Evolutionary conservation across 352 stramenopile species (phyloP).

Genomic region (Chrysophaeum taylorii): DNA sequence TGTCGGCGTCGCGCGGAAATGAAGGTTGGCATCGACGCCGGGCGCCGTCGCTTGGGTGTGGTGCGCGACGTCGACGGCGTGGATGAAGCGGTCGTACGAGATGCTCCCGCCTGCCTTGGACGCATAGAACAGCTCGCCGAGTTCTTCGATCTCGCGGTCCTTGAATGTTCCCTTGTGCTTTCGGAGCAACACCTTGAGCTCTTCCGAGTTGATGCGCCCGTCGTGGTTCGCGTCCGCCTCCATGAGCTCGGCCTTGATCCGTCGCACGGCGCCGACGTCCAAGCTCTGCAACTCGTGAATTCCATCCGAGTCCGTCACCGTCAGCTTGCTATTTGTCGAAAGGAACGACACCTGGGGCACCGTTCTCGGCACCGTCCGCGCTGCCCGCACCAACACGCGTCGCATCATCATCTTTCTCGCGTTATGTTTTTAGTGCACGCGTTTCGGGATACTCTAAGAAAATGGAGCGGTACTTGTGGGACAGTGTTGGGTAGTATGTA

Average conservation of each 20-base stretch:
- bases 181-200: conserved; percentile 39
- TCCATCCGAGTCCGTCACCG: background rate
- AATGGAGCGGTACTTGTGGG: no score
- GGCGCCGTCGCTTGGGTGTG: conserved; percentile 1
- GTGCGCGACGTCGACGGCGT: conserved; percentile 34
- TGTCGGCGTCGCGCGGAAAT: conserved; percentile 23
- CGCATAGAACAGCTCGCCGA: conserved; percentile 46
- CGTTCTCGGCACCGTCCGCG: no score
- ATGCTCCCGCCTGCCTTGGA: conserved; percentile 33
- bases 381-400: no score
- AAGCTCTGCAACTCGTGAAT: background rate
- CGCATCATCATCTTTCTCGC: no score
- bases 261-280: background rate
- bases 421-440: no score
- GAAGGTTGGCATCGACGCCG: background rate
- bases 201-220: conserved; percentile 36
- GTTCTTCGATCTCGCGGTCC: conserved; percentile 43
- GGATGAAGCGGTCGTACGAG: conserved; percentile 39
- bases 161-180: conserved; percentile 39
- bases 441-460: no score
- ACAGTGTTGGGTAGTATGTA: no score
- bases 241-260: conserved; percentile 8
- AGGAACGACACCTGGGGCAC: no score
- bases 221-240: conserved; percentile 6
- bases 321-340: no score